These are phyloP conservation scores for Quercus berberidifolia DNA, from an alignment of 306 rosid species.

Conservation along the genomic window DNA sequence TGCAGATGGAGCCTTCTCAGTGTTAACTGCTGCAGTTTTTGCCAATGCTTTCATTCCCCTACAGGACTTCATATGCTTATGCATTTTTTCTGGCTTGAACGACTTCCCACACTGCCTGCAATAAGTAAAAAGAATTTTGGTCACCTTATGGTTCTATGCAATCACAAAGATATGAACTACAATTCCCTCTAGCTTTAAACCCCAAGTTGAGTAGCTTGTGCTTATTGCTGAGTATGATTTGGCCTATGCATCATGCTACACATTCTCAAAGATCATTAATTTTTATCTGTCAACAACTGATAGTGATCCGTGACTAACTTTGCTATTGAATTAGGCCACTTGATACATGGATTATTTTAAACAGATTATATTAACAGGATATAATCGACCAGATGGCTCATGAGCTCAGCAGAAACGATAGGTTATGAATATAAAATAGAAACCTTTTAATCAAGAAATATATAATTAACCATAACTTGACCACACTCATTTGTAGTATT, in stretches of 20 bases:
- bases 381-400: neutral
- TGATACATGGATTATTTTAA: neutral
- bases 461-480: neutral
- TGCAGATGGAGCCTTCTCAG: conserved; percentile 21
- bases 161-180: conserved; percentile 1
- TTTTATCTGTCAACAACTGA: neutral
- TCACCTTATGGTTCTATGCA: neutral
- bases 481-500: neutral
- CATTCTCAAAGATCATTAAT: too few species aligned
- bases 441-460: neutral
- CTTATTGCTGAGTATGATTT: too few species aligned
- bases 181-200: neutral
- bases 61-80: conserved; percentile 79
- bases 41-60: conserved; percentile 54
- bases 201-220: neutral
- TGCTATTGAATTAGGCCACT: neutral
- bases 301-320: neutral
- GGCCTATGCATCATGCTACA: too few species aligned
- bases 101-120: conserved; percentile 87
- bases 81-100: conserved; percentile 84
- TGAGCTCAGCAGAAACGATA: neutral
- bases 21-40: conserved; percentile 18
- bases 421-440: neutral
- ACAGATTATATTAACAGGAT: neutral
- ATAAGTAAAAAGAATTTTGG: neutral